phyloP scores from a whole-genome alignment of 169 alveolate species.

The Amoebophrya sp. region DNA sequence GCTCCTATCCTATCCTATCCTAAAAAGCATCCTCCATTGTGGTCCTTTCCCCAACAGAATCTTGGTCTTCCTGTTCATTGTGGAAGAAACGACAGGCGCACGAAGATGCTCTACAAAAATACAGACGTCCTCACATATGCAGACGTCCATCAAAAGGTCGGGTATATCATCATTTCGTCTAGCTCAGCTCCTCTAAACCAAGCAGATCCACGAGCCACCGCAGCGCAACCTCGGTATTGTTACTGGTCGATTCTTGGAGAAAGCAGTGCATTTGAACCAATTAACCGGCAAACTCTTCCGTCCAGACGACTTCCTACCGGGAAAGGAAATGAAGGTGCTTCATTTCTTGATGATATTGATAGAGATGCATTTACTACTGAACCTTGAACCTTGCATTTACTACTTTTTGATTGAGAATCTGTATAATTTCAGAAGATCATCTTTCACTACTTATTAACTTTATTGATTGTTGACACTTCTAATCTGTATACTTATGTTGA shows the following conservation, averaged over 20 bases:
- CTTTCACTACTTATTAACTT: not conserved
- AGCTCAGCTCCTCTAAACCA: not conserved
- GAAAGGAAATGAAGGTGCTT: conserved; percentile 21
- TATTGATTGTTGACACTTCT: not conserved
- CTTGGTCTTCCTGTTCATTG: too few relatives aligned
- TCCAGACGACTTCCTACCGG: conserved; percentile 33
- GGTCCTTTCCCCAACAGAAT: too few relatives aligned
- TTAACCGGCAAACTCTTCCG: conserved; percentile 24
- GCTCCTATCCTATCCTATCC: too few relatives aligned
- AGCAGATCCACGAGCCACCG: not conserved
- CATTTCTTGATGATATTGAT: not conserved
- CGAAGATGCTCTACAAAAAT: too few relatives aligned
- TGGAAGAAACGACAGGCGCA: too few relatives aligned
- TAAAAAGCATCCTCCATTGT: too few relatives aligned
- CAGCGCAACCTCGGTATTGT: conserved; percentile 36
- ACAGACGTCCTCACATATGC: not conserved
- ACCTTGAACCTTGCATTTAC: not conserved
- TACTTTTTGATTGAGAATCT: not conserved
- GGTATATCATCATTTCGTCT: not conserved
- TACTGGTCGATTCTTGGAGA: conserved; percentile 42
- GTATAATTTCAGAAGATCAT: not conserved
- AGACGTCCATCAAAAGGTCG: not conserved
- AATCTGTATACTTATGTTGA: not conserved
- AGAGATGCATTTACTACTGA: not conserved
- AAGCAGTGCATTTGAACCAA: conserved; percentile 38